Base-by-base conservation (phyloP, 2,329 filamentous ascomycete species). In the Cladophialophora chaetospira region DNA sequence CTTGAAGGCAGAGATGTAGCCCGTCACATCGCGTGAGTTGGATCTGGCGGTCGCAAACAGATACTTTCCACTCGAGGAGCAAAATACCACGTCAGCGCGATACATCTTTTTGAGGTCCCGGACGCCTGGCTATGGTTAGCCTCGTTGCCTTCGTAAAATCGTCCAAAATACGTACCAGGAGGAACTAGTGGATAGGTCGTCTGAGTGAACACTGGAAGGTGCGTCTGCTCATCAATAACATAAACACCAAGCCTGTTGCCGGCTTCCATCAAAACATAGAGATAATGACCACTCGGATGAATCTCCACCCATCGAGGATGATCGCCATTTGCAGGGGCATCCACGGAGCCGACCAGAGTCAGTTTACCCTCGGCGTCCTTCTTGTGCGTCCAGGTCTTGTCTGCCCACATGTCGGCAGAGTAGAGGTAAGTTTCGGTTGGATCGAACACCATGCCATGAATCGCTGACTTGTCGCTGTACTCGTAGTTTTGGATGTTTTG, bases 301-400 rank as follows among this genome's bases (percentile, higher is more conserved):
- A 95, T 87, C 65, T 89, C 89, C 11, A 95, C 88, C 91, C 91
- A 96, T 67, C 91, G 84, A 13, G 91, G 91, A 71, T 94, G 91
- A 72, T 96, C 91, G 59, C 80, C 80, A 2, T 82, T 74, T 43
- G 81, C 79, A 0, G 89, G 89, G 25, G 89, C 89, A 61, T 88
- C 82, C 29, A 92, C 79, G 68, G 81, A 85, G 64, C 88, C 89
- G 53, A 93, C 81, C 17, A 91, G 81, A 46, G 83, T 80, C 55
- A 94, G 74, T 49, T 80, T 76, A 13, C 87, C 87, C 2, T 79
- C 70, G 5, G 75, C 67, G 57, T 82, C 80, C 72, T 92, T 92
- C 70, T 84, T 83, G 74, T 96, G 91, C 19, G 87, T 88, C 91
- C 91, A 96, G 64, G 96, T 72, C 53, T 75, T 74, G 65, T 80